Evolutionary conservation across 805 yeast species (phyloP).

Genomic region (Kodamaea kakaduensis): DNA sequence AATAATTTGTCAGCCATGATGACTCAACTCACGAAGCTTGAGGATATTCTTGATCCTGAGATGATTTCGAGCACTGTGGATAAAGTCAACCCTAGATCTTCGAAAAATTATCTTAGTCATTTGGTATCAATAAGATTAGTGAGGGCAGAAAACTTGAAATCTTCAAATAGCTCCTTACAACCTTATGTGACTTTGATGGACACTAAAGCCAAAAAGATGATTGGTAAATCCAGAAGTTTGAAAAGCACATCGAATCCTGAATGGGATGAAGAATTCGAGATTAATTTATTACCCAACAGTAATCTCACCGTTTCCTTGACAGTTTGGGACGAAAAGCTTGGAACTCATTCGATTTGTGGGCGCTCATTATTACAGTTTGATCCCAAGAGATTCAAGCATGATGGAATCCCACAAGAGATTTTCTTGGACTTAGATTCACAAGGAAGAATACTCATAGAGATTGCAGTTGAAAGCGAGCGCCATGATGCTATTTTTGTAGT

Average conservation of each 20-base stretch:
- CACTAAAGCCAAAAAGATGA: constrained; percentile 46
- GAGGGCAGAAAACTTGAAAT: constrained; percentile 56
- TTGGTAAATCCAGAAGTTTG: constrained; percentile 68
- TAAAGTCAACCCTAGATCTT: constrained; percentile 28
- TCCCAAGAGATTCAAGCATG: constrained; percentile 58
- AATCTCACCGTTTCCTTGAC: constrained; percentile 51
- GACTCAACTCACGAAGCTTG: constrained; percentile 47
- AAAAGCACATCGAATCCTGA: constrained; percentile 62
- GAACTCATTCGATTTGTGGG: constrained; percentile 64
- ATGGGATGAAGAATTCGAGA: constrained; percentile 87
- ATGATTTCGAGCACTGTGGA: constrained; percentile 41
- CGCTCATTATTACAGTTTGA: constrained; percentile 57
- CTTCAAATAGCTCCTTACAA: constrained; percentile 37
- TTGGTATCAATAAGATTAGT: constrained; percentile 62
- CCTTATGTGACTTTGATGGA: constrained; percentile 64
- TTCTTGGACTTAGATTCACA: constrained; percentile 59
- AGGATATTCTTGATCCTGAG: constrained; percentile 58
- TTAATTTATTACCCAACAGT: constrained; percentile 35
- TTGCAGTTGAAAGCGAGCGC: constrained; percentile 75
- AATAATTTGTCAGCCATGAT: constrained; percentile 59
- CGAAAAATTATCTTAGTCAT: constrained; percentile 39
- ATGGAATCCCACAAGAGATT: constrained; percentile 62
- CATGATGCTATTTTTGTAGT: constrained; percentile 77
- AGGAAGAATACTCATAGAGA: constrained; percentile 62
- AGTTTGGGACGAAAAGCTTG: constrained; percentile 63